A percentile compares a stretch with the other conserved stretches of the same genome.
phyloP scores from a whole-genome alignment of 495 filamentous ascomycete genomes.

The Hyaloscypha hepaticicola region DNA sequence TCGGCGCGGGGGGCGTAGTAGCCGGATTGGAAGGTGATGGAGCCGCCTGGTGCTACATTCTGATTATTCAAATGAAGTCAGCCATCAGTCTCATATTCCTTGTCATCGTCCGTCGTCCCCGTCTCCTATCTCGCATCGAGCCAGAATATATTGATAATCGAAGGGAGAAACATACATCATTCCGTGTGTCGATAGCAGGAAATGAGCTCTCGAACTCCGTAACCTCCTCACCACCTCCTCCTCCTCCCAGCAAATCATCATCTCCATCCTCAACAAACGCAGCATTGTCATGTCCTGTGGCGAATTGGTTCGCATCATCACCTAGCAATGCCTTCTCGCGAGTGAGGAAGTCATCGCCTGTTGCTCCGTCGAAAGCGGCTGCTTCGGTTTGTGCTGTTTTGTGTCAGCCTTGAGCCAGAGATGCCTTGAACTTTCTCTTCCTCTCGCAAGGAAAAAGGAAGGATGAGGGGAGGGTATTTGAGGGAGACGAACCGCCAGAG shows the following conservation, averaged over 20 bases:
- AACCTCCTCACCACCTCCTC: slow-evolving; percentile 49
- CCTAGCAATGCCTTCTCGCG: slow-evolving; percentile 87
- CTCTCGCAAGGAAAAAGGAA: neutral
- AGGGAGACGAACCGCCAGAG: slow-evolving; percentile 62
- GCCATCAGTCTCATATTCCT: neutral
- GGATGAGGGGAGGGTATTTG: neutral
- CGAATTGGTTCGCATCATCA: slow-evolving; percentile 90
- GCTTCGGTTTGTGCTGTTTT: slow-evolving; percentile 58
- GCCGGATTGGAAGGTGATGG: slow-evolving; percentile 82
- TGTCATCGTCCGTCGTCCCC: neutral
- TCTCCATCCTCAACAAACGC: slow-evolving; percentile 55
- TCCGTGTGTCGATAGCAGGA: slow-evolving; percentile 74
- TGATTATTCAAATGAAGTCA: slow-evolving; percentile 38
- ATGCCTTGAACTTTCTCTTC: neutral
- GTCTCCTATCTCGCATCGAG: neutral
- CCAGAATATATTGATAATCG: neutral
- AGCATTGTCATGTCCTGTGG: slow-evolving; percentile 70
- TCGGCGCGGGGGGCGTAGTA: slow-evolving; percentile 50
- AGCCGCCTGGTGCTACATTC: slow-evolving; percentile 82
- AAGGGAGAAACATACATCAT: slow-evolving; percentile 61
- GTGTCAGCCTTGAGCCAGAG: neutral
- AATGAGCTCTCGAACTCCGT: slow-evolving; percentile 84
- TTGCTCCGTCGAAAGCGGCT: slow-evolving; percentile 33
- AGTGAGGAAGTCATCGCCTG: slow-evolving; percentile 76
- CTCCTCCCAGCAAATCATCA: slow-evolving; percentile 74